These are phyloP conservation scores for Gryganskiella cystojenkinii DNA, from an alignment of 192 early-diverging fungal genomes.

Conservation along the genomic window DNA sequence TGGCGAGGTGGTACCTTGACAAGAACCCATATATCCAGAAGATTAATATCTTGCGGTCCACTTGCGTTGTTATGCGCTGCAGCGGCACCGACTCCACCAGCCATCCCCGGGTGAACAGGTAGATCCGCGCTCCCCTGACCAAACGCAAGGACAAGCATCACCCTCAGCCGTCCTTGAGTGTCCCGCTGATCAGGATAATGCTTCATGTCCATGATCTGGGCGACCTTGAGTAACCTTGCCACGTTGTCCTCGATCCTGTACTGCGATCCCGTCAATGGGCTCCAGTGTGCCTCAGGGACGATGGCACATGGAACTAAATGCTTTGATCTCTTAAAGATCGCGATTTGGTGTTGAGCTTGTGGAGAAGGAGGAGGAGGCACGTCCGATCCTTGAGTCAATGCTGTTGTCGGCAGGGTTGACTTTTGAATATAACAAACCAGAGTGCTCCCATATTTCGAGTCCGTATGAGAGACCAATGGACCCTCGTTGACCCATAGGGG, in stretches of 20 bases:
- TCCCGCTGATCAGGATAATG: constrained; percentile 10
- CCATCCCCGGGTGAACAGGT: background rate
- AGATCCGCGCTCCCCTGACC: constrained; percentile 1
- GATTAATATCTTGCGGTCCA: background rate
- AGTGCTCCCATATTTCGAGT: background rate
- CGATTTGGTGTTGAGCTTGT: no score
- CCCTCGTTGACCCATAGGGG: background rate
- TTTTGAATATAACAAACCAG: no score
- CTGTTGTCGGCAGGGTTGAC: background rate
- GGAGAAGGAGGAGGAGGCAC: no score
- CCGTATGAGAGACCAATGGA: background rate
- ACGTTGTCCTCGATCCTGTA: background rate
- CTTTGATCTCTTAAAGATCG: no score
- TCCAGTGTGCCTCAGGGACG: no score
- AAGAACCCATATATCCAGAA: constrained; percentile 24
- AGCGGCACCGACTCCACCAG: no score
- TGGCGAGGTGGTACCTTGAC: constrained; percentile 4
- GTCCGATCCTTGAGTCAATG: no score
- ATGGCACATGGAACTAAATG: no score
- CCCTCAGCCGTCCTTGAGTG: constrained; percentile 5
- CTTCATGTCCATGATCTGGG: constrained; percentile 31
- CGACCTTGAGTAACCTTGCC: background rate
- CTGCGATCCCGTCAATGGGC: no score
- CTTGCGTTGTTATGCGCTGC: constrained; percentile 7
- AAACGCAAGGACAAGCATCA: constrained; percentile 36